Evolutionary conservation across 352 stramenopile genomes (phyloP), one percentile per base, ranked within the genome.

Genomic region (Phytophthora sp.): DNA sequence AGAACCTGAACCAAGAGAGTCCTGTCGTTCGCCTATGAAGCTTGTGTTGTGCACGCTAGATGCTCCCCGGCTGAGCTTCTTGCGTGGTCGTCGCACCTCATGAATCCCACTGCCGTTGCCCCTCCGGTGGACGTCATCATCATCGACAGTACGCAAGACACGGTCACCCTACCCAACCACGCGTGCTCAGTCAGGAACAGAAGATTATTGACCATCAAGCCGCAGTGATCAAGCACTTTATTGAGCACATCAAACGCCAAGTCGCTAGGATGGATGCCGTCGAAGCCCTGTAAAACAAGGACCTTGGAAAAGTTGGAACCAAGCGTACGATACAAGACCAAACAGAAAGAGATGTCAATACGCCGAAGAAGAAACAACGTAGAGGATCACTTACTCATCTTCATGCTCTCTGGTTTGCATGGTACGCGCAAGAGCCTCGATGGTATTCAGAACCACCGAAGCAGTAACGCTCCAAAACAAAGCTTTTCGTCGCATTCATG

Each of bases 211-310:
- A 45, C n/a, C 49, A 67, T 20, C 49, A 67, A 62, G 39, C 21
- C 2, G 41, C 49, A 68, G 56, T 59, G 8, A 63, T 55, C 58
- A 56, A 63, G 0, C 50, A 59, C 31, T 58, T 68, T 35, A 68
- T 59, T 1, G 30, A 57, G 24, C 13, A 59, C 24, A 33, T 38
- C 21, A 53, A 57, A 46, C 4, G 45, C 0, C 63, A 66, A 13
- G 36, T 57, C 11, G 44, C 50, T 21, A 26, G 55, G 12, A 61
- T 66, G 45, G 63, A 71, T 33, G 18, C 29, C 15, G 29, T 55
- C 11, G 63, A 71, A 29, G 63, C 60, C 11, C 57, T 46, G 36
- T 26, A 57, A 15, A 53, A 52, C 33, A 49, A 45, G 7, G 59
- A 67, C 3, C 29, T 49, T 30, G 12, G n/a, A n/a, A n/a, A n/a